Base-by-base conservation (phyloP, 2,329 filamentous ascomycete species). In the Thielaviopsis musarum region DNA sequence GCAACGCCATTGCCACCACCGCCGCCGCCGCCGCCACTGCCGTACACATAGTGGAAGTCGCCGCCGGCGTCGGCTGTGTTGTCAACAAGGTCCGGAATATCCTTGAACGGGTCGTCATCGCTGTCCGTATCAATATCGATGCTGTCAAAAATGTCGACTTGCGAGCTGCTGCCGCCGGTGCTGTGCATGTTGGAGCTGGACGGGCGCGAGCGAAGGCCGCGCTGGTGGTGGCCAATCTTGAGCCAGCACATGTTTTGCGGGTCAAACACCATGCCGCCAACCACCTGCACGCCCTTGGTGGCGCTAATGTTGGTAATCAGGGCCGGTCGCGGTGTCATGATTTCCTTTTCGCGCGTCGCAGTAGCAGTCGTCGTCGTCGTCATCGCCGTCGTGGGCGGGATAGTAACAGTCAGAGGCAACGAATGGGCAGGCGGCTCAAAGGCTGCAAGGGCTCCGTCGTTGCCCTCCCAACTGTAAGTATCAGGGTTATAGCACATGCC, bases 221-320 rank as follows among this genome's bases (percentile, higher is more conserved):
- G 56, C 30, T 77, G 69, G 19, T 74, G 53, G 30, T 61, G 70
- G 54, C 77, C 75, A 63, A 93, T 76, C 70, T 95, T 96, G 60
- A 97, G 78, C 93, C 93, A 98, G 70, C 90, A 94, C 91, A 98
- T 97, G 66, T 88, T 88, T 63, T 89, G 85, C 3, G 93, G 93
- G 68, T 98, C 93, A 69, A 97, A 98, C 10, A 97, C 87, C 93
- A 98, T 98, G 65, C 90, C 89, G n/a, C 90, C 88, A 61, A 96
- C 90, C 41, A 96, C 87, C 71, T 96, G 91, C 15, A 95, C 86
- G 63, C 89, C 91, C 67, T 91, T 88, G 62, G 85, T 84, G 4
- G 84, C 79, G 59, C 86, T 87, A 64, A 96, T 88, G 64, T 95
- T 93, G 54, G 90, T 90, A 66, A 98, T 98, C 19, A 98, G 78